phyloP scores from a whole-genome alignment of 2,329 filamentous ascomycete species.

The Fusarium sarcochroum region DNA sequence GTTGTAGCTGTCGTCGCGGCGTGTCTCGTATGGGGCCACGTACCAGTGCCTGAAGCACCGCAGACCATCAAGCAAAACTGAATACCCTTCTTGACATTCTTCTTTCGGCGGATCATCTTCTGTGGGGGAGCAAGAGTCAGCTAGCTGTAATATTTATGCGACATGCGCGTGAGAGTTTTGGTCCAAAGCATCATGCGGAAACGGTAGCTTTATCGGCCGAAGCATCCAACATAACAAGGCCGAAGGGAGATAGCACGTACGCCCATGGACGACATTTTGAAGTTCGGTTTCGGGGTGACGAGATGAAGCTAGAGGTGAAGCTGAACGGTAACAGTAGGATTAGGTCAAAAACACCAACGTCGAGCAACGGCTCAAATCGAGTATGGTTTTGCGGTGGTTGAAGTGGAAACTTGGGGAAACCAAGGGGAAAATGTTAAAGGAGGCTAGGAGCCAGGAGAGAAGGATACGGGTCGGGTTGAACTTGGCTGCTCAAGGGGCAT shows the following conservation, averaged over 20 bases:
- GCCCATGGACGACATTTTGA: conserved; percentile 53
- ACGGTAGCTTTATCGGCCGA: conserved; percentile 45
- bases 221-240: conserved; percentile 33
- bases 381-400: conserved; percentile 48
- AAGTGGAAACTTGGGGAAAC: conserved; percentile 48
- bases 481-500: conserved; percentile 47
- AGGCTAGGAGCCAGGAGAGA: conserved; percentile 48
- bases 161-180: conserved; percentile 35
- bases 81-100: conserved; percentile 99
- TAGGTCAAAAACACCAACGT: conserved; percentile 40
- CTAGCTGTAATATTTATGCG: conserved; percentile 32
- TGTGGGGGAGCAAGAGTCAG: conserved; percentile 57
- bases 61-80: conserved; percentile 99
- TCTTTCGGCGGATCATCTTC: conserved; percentile 99
- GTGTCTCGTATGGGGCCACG: conserved; percentile 52
- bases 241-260: conserved; percentile 48
- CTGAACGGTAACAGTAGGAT: conserved; percentile 37
- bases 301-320: conserved; percentile 32
- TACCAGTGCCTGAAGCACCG: conserved; percentile 98
- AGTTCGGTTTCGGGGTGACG: conserved; percentile 36
- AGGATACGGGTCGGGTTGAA: conserved; percentile 47
- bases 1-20: conserved; percentile 25
- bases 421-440: conserved; percentile 54
- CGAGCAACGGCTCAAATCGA: conserved; percentile 45
- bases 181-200: conserved; percentile 30